A percentile compares a stretch with the other conserved stretches of the same genome.
Conservation (phyloP, 441 rosid species). For the Rhodomyrtus psidioides region DNA sequence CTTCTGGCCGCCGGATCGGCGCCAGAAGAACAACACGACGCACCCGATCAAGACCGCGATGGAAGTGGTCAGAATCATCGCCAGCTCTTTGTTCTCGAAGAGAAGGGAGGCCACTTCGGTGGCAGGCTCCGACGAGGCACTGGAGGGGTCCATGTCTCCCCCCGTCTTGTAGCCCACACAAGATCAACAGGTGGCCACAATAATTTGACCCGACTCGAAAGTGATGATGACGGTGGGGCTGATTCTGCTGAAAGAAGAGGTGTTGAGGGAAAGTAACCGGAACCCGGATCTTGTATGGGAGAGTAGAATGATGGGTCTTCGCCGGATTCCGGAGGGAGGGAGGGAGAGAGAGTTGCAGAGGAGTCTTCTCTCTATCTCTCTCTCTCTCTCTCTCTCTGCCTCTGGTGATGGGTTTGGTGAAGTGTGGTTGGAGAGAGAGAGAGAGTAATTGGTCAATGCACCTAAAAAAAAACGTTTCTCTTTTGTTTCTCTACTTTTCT, state of each 20-base stretch:
- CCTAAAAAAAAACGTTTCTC: not conserved
- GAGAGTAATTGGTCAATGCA: not conserved
- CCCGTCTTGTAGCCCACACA: not conserved
- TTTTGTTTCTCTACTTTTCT: not conserved
- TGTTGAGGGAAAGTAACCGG: not conserved
- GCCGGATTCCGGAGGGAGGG: not conserved
- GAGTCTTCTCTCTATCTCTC: not conserved
- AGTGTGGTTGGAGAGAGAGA: not conserved
- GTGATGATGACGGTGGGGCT: not conserved
- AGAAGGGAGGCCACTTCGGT: conserved; percentile 50
- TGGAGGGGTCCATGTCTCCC: conserved; percentile 52
- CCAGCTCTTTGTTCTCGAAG: conserved; percentile 60
- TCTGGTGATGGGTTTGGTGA: not conserved
- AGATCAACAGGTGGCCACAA: not conserved
- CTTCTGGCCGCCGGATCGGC: conserved; percentile 49
- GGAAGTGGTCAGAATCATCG: conserved; percentile 66
- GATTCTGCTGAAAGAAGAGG: not conserved
- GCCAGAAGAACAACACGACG: conserved; percentile 55
- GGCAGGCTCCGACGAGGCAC: conserved; percentile 41
- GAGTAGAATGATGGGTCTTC: not conserved
- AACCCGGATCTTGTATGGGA: not conserved
- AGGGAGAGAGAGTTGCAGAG: not conserved
- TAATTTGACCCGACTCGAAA: not conserved
- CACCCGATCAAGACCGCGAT: conserved; percentile 84
- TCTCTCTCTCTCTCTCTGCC: not conserved